phyloP scores from a whole-genome alignment of 129 eudicot genomes.

The Flaveria sonorensis region DNA sequence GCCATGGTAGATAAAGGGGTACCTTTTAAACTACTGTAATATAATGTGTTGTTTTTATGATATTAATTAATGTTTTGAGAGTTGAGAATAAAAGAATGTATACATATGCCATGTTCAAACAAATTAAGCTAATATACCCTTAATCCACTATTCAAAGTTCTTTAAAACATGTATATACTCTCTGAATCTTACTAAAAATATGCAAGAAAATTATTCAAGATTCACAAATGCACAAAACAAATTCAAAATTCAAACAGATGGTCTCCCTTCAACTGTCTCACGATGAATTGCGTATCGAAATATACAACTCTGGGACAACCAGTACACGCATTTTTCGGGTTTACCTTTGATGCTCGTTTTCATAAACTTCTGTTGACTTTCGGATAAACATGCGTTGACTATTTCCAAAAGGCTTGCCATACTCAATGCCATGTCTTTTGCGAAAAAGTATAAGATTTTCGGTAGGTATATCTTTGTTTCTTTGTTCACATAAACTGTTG shows the following conservation, averaged over 20 bases:
- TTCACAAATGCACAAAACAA: constrained; percentile 39
- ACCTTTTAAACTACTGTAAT: constrained; percentile 12
- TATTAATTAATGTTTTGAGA: background rate
- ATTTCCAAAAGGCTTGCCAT: constrained; percentile 55
- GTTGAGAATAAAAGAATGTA: constrained; percentile 3
- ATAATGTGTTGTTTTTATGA: background rate
- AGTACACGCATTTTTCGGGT: constrained; percentile 56
- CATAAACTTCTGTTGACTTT: constrained; percentile 57
- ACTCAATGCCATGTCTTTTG: constrained; percentile 67
- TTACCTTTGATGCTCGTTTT: constrained; percentile 42
- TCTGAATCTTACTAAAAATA: constrained; percentile 16
- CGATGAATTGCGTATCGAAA: constrained; percentile 73
- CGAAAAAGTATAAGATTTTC: constrained; percentile 61
- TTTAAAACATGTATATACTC: constrained; percentile 38
- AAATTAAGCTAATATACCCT: constrained; percentile 5
- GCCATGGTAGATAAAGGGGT: constrained; percentile 45
- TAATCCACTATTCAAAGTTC: constrained; percentile 25
- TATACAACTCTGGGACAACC: constrained; percentile 67
- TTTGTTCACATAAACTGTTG: constrained; percentile 64
- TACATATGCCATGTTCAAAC: constrained; percentile 7
- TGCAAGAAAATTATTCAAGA: constrained; percentile 18
- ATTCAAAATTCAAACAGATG: constrained; percentile 21
- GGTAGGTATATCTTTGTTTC: constrained; percentile 66
- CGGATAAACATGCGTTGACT: constrained; percentile 52
- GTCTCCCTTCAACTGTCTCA: constrained; percentile 46